Percentiles rank a stretch among this genome's conserved stretches.
Conservation (phyloP, 106 monocot species). For the Platanthera guangdongensis region DNA sequence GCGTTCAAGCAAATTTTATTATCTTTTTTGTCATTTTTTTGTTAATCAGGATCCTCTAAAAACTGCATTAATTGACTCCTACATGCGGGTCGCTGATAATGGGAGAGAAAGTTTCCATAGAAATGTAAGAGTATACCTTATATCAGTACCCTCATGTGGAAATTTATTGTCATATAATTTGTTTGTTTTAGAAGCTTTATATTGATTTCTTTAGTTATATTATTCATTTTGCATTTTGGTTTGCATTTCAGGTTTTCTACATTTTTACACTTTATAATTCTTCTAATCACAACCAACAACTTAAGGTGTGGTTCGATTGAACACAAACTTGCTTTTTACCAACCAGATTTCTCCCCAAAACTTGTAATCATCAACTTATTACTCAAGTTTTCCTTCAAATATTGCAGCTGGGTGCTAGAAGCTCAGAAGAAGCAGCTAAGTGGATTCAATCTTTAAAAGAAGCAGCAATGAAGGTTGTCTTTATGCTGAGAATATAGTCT, state of each 20-base stretch:
- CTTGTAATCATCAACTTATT: not conserved
- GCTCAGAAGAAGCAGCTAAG: slow-evolving; percentile 85
- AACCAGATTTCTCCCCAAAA: not conserved
- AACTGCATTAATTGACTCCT: slow-evolving; percentile 75
- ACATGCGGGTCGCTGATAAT: slow-evolving; percentile 75
- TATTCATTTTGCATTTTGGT: not conserved
- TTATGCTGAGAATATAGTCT: not conserved
- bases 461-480: slow-evolving; percentile 35
- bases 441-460: slow-evolving; percentile 70
- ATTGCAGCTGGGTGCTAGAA: slow-evolving; percentile 81
- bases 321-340: not conserved
- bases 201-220: not conserved
- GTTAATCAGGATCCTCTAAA: slow-evolving; percentile 58
- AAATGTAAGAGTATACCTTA: slow-evolving; percentile 33
- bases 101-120: slow-evolving; percentile 74
- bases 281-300: slow-evolving; percentile 65
- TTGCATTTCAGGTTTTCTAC: slow-evolving; percentile 57
- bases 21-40: not conserved
- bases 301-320: slow-evolving; percentile 43
- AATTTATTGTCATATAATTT: not conserved
- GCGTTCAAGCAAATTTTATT: too few species aligned
- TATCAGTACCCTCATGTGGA: not conserved
- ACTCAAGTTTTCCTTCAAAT: not conserved
- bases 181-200: not conserved
- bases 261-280: slow-evolving; percentile 77